Percentiles rank a stretch among this genome's conserved stretches.
Evolutionary conservation across 441 rosid species (phyloP).

Genomic region (Macaranga tanarius): DNA sequence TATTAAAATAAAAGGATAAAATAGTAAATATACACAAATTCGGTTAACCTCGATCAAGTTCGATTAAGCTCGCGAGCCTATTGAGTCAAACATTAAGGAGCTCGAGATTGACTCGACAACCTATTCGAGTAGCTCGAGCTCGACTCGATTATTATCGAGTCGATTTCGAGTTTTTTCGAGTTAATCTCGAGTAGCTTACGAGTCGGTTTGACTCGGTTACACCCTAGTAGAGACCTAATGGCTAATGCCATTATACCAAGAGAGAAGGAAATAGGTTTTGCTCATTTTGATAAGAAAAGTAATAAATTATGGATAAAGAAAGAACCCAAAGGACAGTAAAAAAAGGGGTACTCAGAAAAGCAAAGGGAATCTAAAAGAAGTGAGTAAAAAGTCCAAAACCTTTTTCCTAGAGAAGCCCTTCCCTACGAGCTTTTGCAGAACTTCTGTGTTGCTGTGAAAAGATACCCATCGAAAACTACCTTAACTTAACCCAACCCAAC

Average conservation of each 20-base stretch:
- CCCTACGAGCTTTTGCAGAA: conserved; percentile 1
- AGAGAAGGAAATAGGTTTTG: neutral
- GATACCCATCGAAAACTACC: conserved; percentile 12
- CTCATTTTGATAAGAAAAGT: neutral
- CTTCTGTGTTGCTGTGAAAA: neutral
- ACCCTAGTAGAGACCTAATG: no score
- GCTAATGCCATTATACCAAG: neutral
- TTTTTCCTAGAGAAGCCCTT: conserved; percentile 22
- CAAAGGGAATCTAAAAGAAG: conserved; percentile 30
- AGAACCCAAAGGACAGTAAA: conserved; percentile 25
- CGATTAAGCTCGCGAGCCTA: no score
- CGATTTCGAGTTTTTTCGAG: no score
- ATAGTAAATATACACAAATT: no score
- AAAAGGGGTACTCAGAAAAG: conserved; percentile 22
- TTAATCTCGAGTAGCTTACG: no score
- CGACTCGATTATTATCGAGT: no score
- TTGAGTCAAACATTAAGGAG: no score
- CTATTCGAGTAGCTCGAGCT: no score
- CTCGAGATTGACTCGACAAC: no score
- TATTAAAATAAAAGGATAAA: no score
- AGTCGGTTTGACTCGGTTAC: no score
- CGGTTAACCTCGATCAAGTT: no score
- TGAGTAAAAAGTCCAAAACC: conserved; percentile 20
- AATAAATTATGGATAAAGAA: neutral
- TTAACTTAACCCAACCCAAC: conserved; percentile 2